These are phyloP conservation scores for Actinidia polygama DNA, from an alignment of 179 eudicot species.

Conservation along the genomic window DNA sequence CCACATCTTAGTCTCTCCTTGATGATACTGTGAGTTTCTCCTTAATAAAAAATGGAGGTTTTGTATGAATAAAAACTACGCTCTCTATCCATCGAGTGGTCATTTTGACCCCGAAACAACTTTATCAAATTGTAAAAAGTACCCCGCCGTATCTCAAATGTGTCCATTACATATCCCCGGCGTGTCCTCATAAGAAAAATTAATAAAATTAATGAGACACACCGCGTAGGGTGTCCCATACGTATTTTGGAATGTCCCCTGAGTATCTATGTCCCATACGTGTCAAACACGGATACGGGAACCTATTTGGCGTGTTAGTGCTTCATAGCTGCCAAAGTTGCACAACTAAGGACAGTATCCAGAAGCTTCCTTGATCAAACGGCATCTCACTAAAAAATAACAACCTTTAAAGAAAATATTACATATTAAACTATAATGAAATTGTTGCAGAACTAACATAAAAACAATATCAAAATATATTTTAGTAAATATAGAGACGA, in stretches of 20 bases:
- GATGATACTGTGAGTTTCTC: too few species aligned
- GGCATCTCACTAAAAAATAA: background rate
- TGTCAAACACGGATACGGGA: background rate
- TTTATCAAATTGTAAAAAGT: background rate
- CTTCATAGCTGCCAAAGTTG: background rate
- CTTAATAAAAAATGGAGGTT: too few species aligned
- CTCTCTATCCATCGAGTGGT: background rate
- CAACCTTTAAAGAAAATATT: background rate
- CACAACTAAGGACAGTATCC: too few species aligned
- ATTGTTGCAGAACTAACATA: background rate
- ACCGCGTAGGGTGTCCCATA: background rate
- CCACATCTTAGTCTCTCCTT: too few species aligned
- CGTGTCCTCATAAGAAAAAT: background rate
- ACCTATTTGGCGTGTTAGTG: background rate
- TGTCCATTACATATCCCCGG: background rate
- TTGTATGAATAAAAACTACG: background rate
- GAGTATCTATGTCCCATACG: background rate
- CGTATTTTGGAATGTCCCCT: background rate
- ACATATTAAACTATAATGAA: background rate
- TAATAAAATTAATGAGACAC: background rate
- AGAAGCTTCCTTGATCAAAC: background rate
- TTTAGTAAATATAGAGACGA: background rate
- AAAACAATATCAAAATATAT: background rate
- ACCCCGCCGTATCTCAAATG: background rate
- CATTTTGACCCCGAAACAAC: background rate